phyloP scores from a whole-genome alignment of 768 basidiomycete genomes.

The Kwoniella mangroviensis region DNA sequence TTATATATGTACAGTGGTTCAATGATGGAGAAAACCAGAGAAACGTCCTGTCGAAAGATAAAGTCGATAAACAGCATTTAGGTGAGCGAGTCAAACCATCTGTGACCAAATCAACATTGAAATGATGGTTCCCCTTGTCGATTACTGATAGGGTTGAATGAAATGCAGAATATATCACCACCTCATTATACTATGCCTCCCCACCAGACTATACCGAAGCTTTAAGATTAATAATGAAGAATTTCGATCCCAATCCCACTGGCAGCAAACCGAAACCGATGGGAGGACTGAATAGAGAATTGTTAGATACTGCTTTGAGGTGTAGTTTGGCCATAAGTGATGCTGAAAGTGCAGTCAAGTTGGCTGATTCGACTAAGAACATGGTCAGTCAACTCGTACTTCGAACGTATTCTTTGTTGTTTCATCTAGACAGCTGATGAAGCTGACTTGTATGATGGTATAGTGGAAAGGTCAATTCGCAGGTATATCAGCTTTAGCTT shows the following conservation, averaged over 20 bases:
- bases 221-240: constrained; percentile 25
- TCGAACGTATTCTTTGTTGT: too few species aligned
- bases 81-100: constrained; percentile 16
- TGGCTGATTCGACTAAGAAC: constrained; percentile 24
- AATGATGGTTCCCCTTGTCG: too few species aligned
- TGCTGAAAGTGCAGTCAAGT: constrained; percentile 16
- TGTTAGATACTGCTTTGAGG: constrained; percentile 40
- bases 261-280: constrained; percentile 13
- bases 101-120: too few species aligned
- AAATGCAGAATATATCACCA: constrained; percentile 34
- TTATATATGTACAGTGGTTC: constrained; percentile 16
- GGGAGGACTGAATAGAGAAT: constrained; percentile 32
- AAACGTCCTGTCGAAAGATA: constrained; percentile 17
- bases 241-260: constrained; percentile 15
- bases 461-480: constrained; percentile 40
- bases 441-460: constrained; percentile 4
- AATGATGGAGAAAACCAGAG: constrained; percentile 7
- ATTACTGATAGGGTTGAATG: too few species aligned
- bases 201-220: constrained; percentile 30
- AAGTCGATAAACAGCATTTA: constrained; percentile 37
- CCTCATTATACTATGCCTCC: constrained; percentile 34
- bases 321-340: constrained; percentile 27
- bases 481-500: constrained; percentile 30
- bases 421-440: too few species aligned
- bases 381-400: constrained; percentile 20